Conservation (phyloP, 345 rosid genomes). For the Euclidium syriacum region DNA sequence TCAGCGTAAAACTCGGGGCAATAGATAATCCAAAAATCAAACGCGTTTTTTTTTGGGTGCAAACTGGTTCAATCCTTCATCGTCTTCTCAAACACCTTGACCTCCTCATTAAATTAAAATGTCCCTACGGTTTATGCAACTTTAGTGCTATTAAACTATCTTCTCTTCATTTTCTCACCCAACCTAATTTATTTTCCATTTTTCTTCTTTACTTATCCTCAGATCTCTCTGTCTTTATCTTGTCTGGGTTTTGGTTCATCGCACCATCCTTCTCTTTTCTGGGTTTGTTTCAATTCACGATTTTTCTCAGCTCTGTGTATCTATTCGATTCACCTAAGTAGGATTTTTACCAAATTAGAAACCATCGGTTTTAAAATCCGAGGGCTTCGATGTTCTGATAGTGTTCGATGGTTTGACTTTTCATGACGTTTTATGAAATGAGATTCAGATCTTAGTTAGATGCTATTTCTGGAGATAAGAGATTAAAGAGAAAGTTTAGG, state of each 20-base stretch:
- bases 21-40: conserved; percentile 2
- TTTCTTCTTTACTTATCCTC: not conserved
- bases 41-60: conserved; percentile 32
- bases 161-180: conserved; percentile 9
- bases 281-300: conserved; percentile 13
- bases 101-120: conserved; percentile 9
- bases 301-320: not conserved
- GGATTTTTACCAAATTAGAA: not conserved
- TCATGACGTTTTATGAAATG: conserved; percentile 7
- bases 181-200: not conserved
- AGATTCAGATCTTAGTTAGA: conserved; percentile 44
- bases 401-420: conserved; percentile 20
- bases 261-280: not conserved
- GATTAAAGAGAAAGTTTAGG: not conserved
- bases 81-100: conserved; percentile 18
- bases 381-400: conserved; percentile 3
- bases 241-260: not conserved
- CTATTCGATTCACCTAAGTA: not conserved
- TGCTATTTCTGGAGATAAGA: conserved; percentile 20
- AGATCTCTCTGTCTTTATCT: conserved; percentile 14
- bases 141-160: conserved; percentile 27
- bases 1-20: conserved; percentile 21
- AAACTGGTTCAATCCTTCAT: conserved; percentile 6
- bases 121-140: conserved; percentile 22
- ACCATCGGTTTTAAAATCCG: not conserved